phyloP scores from a whole-genome alignment of 306 rosid species.

The Begonia loranthoides region DNA sequence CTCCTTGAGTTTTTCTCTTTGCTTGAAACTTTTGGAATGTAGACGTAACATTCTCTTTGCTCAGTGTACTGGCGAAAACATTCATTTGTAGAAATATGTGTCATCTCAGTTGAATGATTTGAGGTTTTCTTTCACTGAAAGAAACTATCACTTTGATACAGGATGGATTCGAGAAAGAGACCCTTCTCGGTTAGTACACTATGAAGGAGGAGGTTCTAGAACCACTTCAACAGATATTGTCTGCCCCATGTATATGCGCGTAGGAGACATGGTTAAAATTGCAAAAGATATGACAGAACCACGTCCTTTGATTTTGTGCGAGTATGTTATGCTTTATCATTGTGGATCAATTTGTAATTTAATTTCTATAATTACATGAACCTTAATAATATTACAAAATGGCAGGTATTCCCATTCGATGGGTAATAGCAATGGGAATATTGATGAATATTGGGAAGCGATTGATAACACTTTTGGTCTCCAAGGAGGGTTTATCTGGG shows the following conservation, averaged over 20 bases:
- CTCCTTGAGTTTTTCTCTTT: conserved; percentile 1
- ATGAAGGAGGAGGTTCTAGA: conserved; percentile 95
- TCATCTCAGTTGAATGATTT: too few species aligned
- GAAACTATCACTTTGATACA: conserved; percentile 13
- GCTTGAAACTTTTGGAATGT: neutral
- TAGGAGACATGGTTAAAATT: conserved; percentile 82
- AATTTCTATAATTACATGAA: too few species aligned
- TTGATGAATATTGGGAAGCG: conserved; percentile 90
- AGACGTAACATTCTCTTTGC: too few species aligned
- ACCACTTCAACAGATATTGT: conserved; percentile 83
- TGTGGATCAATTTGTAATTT: too few species aligned
- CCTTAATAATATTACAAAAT: conserved; percentile 12
- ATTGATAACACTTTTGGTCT: conserved; percentile 90
- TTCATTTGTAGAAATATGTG: too few species aligned
- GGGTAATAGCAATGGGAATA: conserved; percentile 92
- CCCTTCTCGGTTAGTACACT: conserved; percentile 63
- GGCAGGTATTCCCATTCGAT: conserved; percentile 89
- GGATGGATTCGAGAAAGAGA: conserved; percentile 96
- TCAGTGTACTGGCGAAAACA: too few species aligned
- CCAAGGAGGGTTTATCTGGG: conserved; percentile 99
- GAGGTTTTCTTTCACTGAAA: too few species aligned
- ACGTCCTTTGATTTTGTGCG: conserved; percentile 92
- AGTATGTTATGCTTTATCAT: conserved; percentile 29
- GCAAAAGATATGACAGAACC: conserved; percentile 81
- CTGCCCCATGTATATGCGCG: conserved; percentile 98